Base-by-base conservation (phyloP, 805 yeast species). In the Pichia californica region DNA sequence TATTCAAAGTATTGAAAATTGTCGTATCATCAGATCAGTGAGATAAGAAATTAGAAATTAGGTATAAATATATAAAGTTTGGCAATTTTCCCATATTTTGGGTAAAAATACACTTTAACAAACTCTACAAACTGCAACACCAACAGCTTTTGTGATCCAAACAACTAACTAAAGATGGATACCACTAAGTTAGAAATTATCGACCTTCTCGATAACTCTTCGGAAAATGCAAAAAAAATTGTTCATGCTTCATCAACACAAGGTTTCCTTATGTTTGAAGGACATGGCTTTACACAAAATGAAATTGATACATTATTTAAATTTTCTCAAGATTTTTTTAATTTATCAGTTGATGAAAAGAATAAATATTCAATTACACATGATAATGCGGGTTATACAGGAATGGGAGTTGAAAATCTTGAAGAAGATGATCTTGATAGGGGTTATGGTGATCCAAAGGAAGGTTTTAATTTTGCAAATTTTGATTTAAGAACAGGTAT, bases 401-500 rank as follows among this genome's bases (percentile, higher is more conserved):
- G 59, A 5, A 47, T 74, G 62, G 58, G 77, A 40, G 61, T 70
- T 58, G 61, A 73, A 60, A 62, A 76, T 55, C 49, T 64, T 31
- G 68, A 64, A 47, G 67, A 63, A 39, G 64, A 58, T 39, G 54
- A 60, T 21, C 55, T 62, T 5, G 60, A 54, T 36, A 63, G 57
- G 45, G 44, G 54, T n/a, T 52, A 58, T 49, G 77, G 77, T 26
- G 77, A 72, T 48, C 76, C 76, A 9, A 72, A 72, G 42, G 77
- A 72, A 45, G 62, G 83, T 1, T 77, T 81, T 64, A 85, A 86
- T 55, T 77, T 84, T 58, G 77, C 82, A 35, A 57, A 64, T 16
- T 66, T 81, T 52, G 62, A 78, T 51, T 70, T 77, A 46, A 46
- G 51, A 21, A 70, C 74, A 8, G 88, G 86, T 36, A 56, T 59